Evolutionary conservation across 805 yeast species (phyloP), one percentile per base, ranked within the genome.

Genomic region (Ogataea ganodermae): DNA sequence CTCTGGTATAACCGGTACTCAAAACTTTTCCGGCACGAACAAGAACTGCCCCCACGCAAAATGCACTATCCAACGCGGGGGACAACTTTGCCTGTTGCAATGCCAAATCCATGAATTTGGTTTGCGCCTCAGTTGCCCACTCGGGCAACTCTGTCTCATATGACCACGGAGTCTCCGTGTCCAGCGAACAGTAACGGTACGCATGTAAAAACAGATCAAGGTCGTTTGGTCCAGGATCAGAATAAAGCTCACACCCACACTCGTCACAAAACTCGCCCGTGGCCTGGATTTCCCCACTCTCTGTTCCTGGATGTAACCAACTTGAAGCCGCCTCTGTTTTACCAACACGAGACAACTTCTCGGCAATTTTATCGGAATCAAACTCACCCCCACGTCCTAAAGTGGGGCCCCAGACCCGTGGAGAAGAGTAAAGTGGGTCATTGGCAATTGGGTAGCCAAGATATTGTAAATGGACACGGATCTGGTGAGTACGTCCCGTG

Each of bases 401-500:
- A 0, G 63, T 55, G 0, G 75, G 68, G 0, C 98, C 98, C 97
- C 97, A 94, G 0, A 89, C 83, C 14, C 67, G 65, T 13, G 75
- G 78, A 57, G 87, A 88, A 2, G 96, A 85, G 60, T 90, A 92
- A 1, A 91, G 74, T 0, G 97, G 97, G 65, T 92, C 99, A 62
- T 92, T 91, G 3, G 87, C 89, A 38, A 92, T 92, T 0, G 98
- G 97, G 60, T 73, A 78, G 0, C 97, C 97, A n/a, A 94, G 57
- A 55, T 75, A 85, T 66, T 91, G 97, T 47, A 94, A 68, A 69
- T 94, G 99, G 1, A 94, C 96, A 50, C 99, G 73, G 42, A 94
- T 90, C 63, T 92, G 99, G 65, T 92, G 99, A 0, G 97, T 89
- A 61, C 99, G 75, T 0, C 99, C 99, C 0, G 99, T 92, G 14